Evolutionary conservation across 257 asterid species (phyloP), one percentile per base, ranked within the genome.

Genomic region (Lycium ferocissimum): DNA sequence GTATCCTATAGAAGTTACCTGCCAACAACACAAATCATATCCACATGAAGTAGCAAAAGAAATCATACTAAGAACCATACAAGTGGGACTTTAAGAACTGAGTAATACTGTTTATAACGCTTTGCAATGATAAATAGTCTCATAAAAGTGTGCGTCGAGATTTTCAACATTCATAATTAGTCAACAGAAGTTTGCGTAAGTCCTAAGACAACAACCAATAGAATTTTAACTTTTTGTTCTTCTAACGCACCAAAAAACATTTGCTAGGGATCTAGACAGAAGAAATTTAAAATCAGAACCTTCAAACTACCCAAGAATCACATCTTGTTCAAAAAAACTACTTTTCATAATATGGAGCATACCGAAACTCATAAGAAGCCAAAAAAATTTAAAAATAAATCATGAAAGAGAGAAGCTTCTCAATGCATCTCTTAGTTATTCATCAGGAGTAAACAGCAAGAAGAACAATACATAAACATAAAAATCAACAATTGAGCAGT

Each of bases 1-100:
- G 94, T 85, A 95, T 93, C 79, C 99, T 91, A 75, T 86, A 94
- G 88, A 94, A 95, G 84, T 95, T 95, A 79, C 98, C 99, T 95
- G 94, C 53, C 76, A 84, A 85, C 62, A 89, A 26, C 88, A 75
- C 20, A 71, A 15, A 54, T 49, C 63, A 76, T 49, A 59, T 81
- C 85, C 67, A 51, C 69, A 67, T 54, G 43, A 83, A 83, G 51
- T 54, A 69, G 62, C 38, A 69, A n/a, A 17, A 58, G 9, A 83
- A 53, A 49, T 83, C 56, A 82, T 62, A 66, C 81, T 26, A 5
- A 6, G 61, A 75, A 49, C 81, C 61, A 22, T 49, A 75, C 18
- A 47, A 75, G 13, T 49, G 58, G 38, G 43, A 9, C 81, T 49
- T 49, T 6, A 20, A 49, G 63, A 76, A 78, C 40, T 14, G 10